Evolutionary conservation across 2,329 filamentous ascomycete species (phyloP).

Genomic region (Penicillium sp.): DNA sequence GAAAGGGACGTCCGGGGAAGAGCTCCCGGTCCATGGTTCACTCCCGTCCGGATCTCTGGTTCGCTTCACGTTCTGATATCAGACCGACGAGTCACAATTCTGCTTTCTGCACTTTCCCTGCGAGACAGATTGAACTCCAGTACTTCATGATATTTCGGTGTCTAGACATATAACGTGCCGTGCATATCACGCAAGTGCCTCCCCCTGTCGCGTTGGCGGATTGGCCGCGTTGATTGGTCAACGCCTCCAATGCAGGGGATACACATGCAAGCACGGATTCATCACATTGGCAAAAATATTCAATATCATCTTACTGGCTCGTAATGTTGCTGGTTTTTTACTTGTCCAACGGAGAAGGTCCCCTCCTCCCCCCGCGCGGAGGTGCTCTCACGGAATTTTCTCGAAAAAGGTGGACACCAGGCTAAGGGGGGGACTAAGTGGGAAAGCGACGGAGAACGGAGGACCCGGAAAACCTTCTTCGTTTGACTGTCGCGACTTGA

Average conservation of each 20-base stretch:
- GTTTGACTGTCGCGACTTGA: background rate
- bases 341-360: background rate
- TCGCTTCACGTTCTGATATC: conserved; percentile 9
- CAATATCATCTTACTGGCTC: background rate
- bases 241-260: conserved; percentile 11
- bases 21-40: conserved; percentile 23
- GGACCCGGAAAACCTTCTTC: background rate
- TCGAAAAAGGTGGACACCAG: conserved; percentile 21
- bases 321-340: background rate
- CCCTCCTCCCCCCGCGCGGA: conserved; percentile 13
- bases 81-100: conserved; percentile 1
- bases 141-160: background rate
- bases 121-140: background rate
- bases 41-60: conserved; percentile 17
- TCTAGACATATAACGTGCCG: conserved; percentile 1
- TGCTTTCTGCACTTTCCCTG: background rate
- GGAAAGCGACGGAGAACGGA: background rate
- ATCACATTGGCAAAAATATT: conserved; percentile 2
- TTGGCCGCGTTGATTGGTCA: conserved; percentile 1
- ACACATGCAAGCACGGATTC: background rate
- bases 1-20: conserved; percentile 19
- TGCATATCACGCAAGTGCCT: background rate
- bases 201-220: background rate
- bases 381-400: conserved; percentile 22
- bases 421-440: background rate